Percentiles rank a stretch among this genome's conserved stretches.
Conservation (phyloP, 1,139 yeast genomes). For the Candida glucosophila region DNA sequence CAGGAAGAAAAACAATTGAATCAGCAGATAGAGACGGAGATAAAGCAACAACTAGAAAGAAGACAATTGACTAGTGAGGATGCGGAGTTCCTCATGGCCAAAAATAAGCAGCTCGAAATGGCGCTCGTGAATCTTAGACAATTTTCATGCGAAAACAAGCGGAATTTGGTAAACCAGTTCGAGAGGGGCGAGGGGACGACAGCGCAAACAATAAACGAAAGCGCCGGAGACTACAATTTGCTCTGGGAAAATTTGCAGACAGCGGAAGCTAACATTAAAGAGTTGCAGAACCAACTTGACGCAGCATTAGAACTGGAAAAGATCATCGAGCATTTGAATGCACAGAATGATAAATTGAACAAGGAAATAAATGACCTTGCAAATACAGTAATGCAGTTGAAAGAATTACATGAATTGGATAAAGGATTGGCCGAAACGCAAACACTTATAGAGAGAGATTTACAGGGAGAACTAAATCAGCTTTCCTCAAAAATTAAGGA, state of each 20-base stretch:
- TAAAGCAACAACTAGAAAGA: conserved; percentile 12
- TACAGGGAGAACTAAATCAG: conserved; percentile 40
- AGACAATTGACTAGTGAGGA: conserved; percentile 10
- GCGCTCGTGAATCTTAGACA: conserved; percentile 33
- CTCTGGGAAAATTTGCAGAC: conserved; percentile 20
- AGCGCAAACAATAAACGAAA: conserved; percentile 17
- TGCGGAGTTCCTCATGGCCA: conserved; percentile 13
- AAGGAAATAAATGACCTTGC: conserved; percentile 30
- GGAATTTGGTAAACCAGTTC: conserved; percentile 1
- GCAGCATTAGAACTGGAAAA: conserved; percentile 33
- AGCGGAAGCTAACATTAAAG: conserved; percentile 34
- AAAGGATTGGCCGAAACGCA: conserved; percentile 57
- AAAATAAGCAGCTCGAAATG: conserved; percentile 27
- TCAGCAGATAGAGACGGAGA: conserved; percentile 30
- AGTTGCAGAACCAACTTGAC: conserved; percentile 38
- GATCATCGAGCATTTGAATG: conserved; percentile 48
- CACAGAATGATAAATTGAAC: conserved; percentile 41
- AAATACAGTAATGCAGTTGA: conserved; percentile 45
- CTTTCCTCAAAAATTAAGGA: conserved; percentile 25
- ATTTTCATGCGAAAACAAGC: conserved; percentile 19
- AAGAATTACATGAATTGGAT: conserved; percentile 51
- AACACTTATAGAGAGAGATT: conserved; percentile 44
- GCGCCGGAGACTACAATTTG: conserved; percentile 6
- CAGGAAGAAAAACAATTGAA: conserved; percentile 40
- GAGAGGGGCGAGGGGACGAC: conserved; percentile 10